These are phyloP conservation scores for Candida suzukii DNA, from an alignment of 805 yeast genomes.

Conservation along the genomic window DNA sequence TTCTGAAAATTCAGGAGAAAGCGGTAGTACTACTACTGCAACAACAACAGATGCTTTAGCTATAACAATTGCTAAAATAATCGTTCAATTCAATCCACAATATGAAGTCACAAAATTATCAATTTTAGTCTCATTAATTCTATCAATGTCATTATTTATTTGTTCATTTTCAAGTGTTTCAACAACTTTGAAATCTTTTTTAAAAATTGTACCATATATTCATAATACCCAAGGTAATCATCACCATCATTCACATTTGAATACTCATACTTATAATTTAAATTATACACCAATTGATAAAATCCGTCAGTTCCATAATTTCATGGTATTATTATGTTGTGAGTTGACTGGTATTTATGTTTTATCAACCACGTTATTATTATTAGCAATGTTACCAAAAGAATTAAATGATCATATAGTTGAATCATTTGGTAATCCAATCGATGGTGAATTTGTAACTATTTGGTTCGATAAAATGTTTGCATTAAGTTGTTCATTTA, in stretches of 20 bases:
- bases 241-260: not conserved
- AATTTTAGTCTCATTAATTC: constrained; percentile 39
- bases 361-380: constrained; percentile 42
- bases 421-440: constrained; percentile 21
- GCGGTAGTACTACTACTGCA: too few species aligned
- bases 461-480: constrained; percentile 47
- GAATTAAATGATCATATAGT: constrained; percentile 35
- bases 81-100: constrained; percentile 19
- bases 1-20: not conserved
- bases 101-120: constrained; percentile 32
- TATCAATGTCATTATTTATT: constrained; percentile 53
- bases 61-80: constrained; percentile 36
- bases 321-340: not conserved
- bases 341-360: constrained; percentile 45
- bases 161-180: constrained; percentile 61
- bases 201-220: constrained; percentile 12
- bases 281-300: not conserved
- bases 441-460: constrained; percentile 40
- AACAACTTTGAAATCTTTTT: constrained; percentile 50
- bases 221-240: not conserved
- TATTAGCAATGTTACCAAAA: constrained; percentile 38
- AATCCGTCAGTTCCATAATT: not conserved
- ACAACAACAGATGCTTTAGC: constrained; percentile 41
- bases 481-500: constrained; percentile 33
- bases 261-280: not conserved